Evolutionary conservation across 805 yeast genomes (phyloP).

Genomic region (Dipodascus geniculatus): DNA sequence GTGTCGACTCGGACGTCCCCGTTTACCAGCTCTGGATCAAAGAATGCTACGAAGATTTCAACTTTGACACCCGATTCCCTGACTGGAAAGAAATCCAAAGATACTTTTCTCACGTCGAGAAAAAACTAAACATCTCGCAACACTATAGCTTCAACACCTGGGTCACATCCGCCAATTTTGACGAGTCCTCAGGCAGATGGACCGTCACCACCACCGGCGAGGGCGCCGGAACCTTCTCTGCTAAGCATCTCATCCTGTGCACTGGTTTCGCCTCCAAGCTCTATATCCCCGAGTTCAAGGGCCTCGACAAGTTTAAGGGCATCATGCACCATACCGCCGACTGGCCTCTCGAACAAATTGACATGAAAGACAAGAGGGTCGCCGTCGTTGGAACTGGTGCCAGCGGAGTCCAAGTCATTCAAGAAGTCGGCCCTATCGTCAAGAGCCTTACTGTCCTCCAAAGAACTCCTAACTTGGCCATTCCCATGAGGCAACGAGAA

Average conservation of each 20-base stretch:
- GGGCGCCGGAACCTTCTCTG: slow-evolving; percentile 3
- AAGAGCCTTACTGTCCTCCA: slow-evolving; percentile 16
- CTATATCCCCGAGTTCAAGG: slow-evolving; percentile 17
- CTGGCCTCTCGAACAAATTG: slow-evolving; percentile 20
- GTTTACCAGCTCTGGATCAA: slow-evolving; percentile 20
- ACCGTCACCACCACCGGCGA: slow-evolving; percentile 14
- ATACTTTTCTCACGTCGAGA: slow-evolving; percentile 22
- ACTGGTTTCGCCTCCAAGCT: slow-evolving; percentile 19
- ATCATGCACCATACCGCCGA: slow-evolving; percentile 16
- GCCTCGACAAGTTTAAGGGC: slow-evolving; percentile 19
- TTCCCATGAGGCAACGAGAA: slow-evolving; percentile 17
- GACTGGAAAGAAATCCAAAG: slow-evolving; percentile 18
- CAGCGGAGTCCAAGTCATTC: slow-evolving; percentile 22
- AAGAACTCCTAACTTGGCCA: slow-evolving; percentile 18
- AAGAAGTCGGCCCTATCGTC: slow-evolving; percentile 16
- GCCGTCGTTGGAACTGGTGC: slow-evolving; percentile 26
- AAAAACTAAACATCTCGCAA: slow-evolving; percentile 16
- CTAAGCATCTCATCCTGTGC: slow-evolving; percentile 9
- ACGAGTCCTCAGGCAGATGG: slow-evolving; percentile 18
- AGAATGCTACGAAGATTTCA: slow-evolving; percentile 20
- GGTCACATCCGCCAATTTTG: slow-evolving; percentile 16
- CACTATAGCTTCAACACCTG: slow-evolving; percentile 17
- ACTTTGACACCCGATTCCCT: slow-evolving; percentile 21
- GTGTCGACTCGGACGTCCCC: slow-evolving; percentile 23
- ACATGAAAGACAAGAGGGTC: slow-evolving; percentile 13